These are phyloP conservation scores for Dothideomycetidae sp. DNA, from an alignment of 2,329 filamentous ascomycete genomes.

Conservation along the genomic window DNA sequence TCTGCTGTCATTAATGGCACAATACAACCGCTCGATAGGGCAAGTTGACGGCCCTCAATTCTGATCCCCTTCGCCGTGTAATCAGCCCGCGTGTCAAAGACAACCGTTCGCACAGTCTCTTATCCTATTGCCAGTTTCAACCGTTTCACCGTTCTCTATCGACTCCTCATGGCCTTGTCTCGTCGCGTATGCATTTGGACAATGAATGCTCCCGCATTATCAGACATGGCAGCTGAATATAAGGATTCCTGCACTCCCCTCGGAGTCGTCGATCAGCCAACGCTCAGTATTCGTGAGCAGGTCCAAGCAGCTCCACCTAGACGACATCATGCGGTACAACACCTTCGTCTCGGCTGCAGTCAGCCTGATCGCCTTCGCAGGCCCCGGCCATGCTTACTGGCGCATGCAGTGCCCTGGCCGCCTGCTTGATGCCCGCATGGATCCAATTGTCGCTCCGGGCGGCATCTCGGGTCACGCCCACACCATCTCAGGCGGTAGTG, in stretches of 20 bases:
- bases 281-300: slow-evolving; percentile 3
- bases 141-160: slow-evolving; percentile 8
- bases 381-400: slow-evolving; percentile 48
- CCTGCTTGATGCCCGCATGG: slow-evolving; percentile 44
- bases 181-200: slow-evolving; percentile 6
- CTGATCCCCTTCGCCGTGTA: no score
- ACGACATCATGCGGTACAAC: slow-evolving; percentile 10
- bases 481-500: slow-evolving; percentile 54
- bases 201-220: not conserved
- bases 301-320: slow-evolving; percentile 4
- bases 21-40: no score
- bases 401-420: slow-evolving; percentile 54
- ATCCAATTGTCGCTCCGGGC: slow-evolving; percentile 55
- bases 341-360: slow-evolving; percentile 13
- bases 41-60: no score
- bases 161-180: slow-evolving; percentile 10
- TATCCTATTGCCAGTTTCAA: slow-evolving; percentile 9
- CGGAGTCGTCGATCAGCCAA: slow-evolving; percentile 6
- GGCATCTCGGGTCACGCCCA: slow-evolving; percentile 49
- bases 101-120: slow-evolving; percentile 7
- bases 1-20: no score
- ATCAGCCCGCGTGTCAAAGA: slow-evolving; percentile 9
- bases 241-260: slow-evolving; percentile 6
- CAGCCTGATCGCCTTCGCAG: slow-evolving; percentile 20
- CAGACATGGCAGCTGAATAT: slow-evolving; percentile 8